phyloP scores from a whole-genome alignment of 352 stramenopile genomes.

The Phytophthora aleatoria region DNA sequence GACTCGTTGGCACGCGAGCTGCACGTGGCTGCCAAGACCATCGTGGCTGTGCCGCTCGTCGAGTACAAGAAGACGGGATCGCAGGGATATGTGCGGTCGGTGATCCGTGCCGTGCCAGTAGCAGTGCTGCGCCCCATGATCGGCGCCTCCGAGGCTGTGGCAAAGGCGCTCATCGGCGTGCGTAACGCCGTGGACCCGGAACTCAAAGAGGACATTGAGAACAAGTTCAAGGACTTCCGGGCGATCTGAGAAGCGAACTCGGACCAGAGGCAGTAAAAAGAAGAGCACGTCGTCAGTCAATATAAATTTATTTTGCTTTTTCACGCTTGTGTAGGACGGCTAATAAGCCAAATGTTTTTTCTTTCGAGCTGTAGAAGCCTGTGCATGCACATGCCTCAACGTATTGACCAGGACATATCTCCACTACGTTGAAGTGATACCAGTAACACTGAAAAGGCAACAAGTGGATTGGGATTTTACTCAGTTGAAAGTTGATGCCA shows the following conservation, averaged over 20 bases:
- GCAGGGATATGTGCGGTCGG: constrained; percentile 85
- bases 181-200: constrained; percentile 88
- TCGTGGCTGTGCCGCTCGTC: constrained; percentile 87
- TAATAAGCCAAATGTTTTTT: too few relatives aligned
- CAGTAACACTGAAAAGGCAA: too few relatives aligned
- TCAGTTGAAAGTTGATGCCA: too few relatives aligned
- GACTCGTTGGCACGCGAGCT: constrained; percentile 84
- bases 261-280: background rate
- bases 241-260: constrained; percentile 28
- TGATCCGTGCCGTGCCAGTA: constrained; percentile 88
- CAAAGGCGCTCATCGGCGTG: constrained; percentile 86
- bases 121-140: constrained; percentile 89
- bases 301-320: constrained; percentile 20
- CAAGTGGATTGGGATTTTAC: too few relatives aligned
- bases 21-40: constrained; percentile 87
- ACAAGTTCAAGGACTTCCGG: constrained; percentile 92
- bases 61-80: constrained; percentile 92
- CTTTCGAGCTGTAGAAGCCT: background rate
- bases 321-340: background rate
- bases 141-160: constrained; percentile 82
- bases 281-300: background rate
- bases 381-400: background rate
- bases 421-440: background rate
- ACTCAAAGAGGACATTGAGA: constrained; percentile 91
- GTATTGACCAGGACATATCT: too few relatives aligned